Conservation (phyloP, 257 asterid species). For the Solanum acaule region DNA sequence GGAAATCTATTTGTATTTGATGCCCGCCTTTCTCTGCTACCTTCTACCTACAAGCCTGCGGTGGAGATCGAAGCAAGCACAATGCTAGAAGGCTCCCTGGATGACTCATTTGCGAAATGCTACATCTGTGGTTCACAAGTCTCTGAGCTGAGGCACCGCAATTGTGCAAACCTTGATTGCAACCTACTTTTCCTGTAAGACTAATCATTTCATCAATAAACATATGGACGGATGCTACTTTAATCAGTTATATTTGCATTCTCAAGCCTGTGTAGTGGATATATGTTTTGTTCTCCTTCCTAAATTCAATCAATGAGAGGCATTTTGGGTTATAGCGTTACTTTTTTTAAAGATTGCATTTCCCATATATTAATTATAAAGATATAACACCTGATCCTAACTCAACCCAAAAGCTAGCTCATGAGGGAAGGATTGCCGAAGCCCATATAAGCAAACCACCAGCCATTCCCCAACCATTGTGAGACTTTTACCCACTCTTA, state of each 20-base stretch:
- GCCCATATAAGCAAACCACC: neutral
- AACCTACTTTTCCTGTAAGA: conserved; percentile 95
- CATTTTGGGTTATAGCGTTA: neutral
- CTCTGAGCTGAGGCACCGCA: conserved; percentile 76
- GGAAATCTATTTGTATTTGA: conserved; percentile 92
- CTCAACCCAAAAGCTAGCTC: neutral
- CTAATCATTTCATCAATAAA: neutral
- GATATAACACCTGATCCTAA: neutral
- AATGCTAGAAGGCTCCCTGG: conserved; percentile 14
- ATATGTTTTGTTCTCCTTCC: neutral
- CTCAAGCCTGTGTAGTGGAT: neutral
- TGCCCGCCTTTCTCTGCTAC: conserved; percentile 81
- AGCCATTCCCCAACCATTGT: neutral
- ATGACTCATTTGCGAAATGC: conserved; percentile 57
- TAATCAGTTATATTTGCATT: neutral
- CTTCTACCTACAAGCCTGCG: conserved; percentile 55
- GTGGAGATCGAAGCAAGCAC: conserved; percentile 14
- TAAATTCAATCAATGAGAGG: neutral
- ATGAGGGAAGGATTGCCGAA: neutral
- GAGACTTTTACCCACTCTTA: neutral
- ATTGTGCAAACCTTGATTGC: conserved; percentile 93
- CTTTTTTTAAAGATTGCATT: neutral
- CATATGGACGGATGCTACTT: neutral
- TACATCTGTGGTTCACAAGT: conserved; percentile 56
- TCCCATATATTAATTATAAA: neutral